Base-by-base conservation (phyloP, 1,139 yeast genomes). In the Kazachstania sp. region DNA sequence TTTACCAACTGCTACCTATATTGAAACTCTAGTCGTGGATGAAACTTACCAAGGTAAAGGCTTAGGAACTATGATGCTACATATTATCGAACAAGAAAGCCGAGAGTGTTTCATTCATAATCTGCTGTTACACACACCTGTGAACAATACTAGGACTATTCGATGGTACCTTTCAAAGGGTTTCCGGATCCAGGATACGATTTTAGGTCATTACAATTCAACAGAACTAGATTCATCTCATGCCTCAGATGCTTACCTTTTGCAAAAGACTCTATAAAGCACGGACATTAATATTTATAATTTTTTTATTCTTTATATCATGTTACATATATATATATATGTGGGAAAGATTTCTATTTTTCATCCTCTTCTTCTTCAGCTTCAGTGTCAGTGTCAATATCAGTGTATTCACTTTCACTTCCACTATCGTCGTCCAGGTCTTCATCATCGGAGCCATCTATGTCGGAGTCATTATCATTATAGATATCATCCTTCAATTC, bases 11-110 rank as follows among this genome's bases (percentile, higher is more conserved):
- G 47, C 19, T 11, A 73, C 85, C 1, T 78, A 83, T 56, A 72
- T 86, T 36, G 85, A 83, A 61, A 72, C 81, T 2, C 64, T 86
- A 41, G 86, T 81, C 0, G 90, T 86, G 7, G 67, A 84, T 52
- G 69, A 75, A 39, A 75, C 78, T 1, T 86, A 84, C 63, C 68
- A 82, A 51, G 64, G 71, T 30, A 69, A 71, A 53, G 86, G 87
- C 0, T 73, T 85, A 40, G 95, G 88, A n/a, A 62, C 69, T 12
- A 67, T 71, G 57, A 70, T 86, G 44, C 63, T 86, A 45, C 69
- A 74, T 2, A 79, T 72, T 63, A 66, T 83, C 18, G 71, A 78
- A 32, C 75, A 74, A 32, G 72, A 77, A 49, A 77, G 87, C 4
- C 73, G 73, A 54, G 69, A 71, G 49, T 66, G 67, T 46, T 77